Conservation (phyloP, 1,284 basidiomycete species). For the Malassezia caprae region DNA sequence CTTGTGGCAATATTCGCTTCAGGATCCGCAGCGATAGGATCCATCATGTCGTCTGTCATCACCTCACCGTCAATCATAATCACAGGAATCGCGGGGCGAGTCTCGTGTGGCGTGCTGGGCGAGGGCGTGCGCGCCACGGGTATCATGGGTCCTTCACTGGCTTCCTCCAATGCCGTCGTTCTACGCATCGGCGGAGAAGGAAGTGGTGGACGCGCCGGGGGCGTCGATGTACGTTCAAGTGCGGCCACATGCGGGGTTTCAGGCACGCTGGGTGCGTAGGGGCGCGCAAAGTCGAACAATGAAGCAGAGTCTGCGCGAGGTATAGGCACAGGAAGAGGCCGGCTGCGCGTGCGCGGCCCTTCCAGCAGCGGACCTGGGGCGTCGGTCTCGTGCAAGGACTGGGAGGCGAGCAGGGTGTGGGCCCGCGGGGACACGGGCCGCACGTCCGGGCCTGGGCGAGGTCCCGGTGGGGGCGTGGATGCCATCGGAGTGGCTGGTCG, state of each 20-base stretch:
- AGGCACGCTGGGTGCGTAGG: too few relatives aligned
- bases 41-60: constrained; percentile 17
- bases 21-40: not conserved
- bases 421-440: too few relatives aligned
- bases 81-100: constrained; percentile 7
- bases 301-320: not conserved
- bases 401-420: too few relatives aligned
- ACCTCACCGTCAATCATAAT: constrained; percentile 14
- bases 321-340: not conserved
- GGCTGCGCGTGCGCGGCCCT: too few relatives aligned
- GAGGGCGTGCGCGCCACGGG: constrained; percentile 4
- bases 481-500: not conserved
- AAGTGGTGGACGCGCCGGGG: not conserved
- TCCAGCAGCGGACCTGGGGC: not conserved
- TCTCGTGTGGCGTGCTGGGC: constrained; percentile 1
- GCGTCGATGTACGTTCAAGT: not conserved
- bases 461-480: not conserved
- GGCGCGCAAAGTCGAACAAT: too few relatives aligned
- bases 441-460: not conserved
- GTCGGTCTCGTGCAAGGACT: not conserved
- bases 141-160: not conserved
- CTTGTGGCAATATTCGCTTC: not conserved
- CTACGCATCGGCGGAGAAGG: not conserved
- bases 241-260: too few relatives aligned
- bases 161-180: not conserved